phyloP scores from a whole-genome alignment of 2,329 filamentous ascomycete species.

The Metarhizium anisopliae region DNA sequence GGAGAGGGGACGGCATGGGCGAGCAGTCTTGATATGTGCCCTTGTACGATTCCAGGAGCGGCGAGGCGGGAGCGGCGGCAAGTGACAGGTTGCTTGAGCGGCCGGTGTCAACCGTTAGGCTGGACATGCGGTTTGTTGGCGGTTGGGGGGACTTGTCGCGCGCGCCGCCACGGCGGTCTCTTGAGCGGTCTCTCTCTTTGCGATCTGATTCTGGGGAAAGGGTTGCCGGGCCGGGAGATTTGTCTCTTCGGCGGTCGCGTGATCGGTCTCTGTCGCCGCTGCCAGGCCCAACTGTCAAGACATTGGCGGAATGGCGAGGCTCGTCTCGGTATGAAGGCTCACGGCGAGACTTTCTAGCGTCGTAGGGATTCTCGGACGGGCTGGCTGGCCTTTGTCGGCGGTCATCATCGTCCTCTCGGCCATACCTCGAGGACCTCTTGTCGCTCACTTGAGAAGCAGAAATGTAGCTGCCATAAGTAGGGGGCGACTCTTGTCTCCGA shows the following conservation, averaged over 20 bases:
- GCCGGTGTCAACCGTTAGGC: conserved; percentile 40
- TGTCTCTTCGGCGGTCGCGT: conserved; percentile 23
- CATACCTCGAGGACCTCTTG: conserved; percentile 15
- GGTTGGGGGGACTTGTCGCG: conserved; percentile 39
- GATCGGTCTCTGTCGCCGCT: conserved; percentile 25
- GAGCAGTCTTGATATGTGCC: conserved; percentile 93
- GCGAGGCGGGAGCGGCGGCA: conserved; percentile 62
- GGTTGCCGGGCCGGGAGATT: conserved; percentile 13
- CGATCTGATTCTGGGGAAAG: conserved; percentile 13
- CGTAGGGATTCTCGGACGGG: conserved; percentile 12
- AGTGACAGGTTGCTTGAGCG: conserved; percentile 34
- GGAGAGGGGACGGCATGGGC: conserved; percentile 80
- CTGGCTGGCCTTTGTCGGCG: conserved; percentile 2
- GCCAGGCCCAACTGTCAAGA: conserved; percentile 33
- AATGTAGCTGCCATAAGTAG: conserved; percentile 20
- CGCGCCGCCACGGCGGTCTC: conserved; percentile 18
- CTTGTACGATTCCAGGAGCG: conserved; percentile 82
- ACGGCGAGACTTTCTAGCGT: conserved; percentile 11
- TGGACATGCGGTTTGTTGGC: conserved; percentile 40
- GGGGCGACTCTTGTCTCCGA: conserved; percentile 11
- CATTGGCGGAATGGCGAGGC: conserved; percentile 27
- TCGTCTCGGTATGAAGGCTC: conserved; percentile 22
- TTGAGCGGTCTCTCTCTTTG: conserved; percentile 10
- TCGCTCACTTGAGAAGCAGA: conserved; percentile 12
- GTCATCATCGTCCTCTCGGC: conserved; percentile 6